Conservation (phyloP, 2,329 filamentous ascomycete species). For the Phaeoacremonium minimum region DNA sequence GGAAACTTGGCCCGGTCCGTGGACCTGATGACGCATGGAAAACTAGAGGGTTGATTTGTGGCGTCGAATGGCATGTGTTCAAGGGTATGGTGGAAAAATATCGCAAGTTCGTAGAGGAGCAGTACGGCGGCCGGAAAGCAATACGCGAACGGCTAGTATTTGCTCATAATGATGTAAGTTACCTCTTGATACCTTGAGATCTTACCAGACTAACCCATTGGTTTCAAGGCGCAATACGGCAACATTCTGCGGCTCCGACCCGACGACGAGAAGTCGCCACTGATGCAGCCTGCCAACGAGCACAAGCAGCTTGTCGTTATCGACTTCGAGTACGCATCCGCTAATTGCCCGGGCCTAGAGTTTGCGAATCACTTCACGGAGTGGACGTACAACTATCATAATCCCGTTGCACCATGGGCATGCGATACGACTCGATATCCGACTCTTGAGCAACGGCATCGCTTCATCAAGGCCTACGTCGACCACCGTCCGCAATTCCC, state of each 20-base stretch:
- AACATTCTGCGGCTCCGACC: slow-evolving; percentile 79
- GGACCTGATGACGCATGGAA: slow-evolving; percentile 53
- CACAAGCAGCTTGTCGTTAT: slow-evolving; percentile 97
- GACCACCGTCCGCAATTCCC: slow-evolving; percentile 70
- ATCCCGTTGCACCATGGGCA: slow-evolving; percentile 57
- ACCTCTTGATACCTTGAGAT: not conserved
- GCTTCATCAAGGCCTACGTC: slow-evolving; percentile 83
- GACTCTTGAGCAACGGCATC: slow-evolving; percentile 71
- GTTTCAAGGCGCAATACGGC: slow-evolving; percentile 83
- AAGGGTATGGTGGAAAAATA: slow-evolving; percentile 72
- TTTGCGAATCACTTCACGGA: slow-evolving; percentile 98
- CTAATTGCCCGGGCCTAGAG: slow-evolving; percentile 80
- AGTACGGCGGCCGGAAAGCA: slow-evolving; percentile 63
- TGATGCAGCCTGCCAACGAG: slow-evolving; percentile 83
- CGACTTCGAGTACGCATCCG: slow-evolving; percentile 94
- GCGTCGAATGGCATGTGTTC: slow-evolving; percentile 78
- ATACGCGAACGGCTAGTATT: slow-evolving; percentile 79
- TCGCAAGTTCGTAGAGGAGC: slow-evolving; percentile 64
- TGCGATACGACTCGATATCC: slow-evolving; percentile 73
- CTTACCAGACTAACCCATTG: slow-evolving; percentile 2
- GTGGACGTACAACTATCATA: slow-evolving; percentile 98
- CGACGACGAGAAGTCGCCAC: slow-evolving; percentile 72
- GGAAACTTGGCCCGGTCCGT: slow-evolving; percentile 21
- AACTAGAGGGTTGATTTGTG: slow-evolving; percentile 71
- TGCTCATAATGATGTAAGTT: slow-evolving; percentile 90